Base-by-base conservation (phyloP, 768 basidiomycete genomes). In the Termitomyces sp. region DNA sequence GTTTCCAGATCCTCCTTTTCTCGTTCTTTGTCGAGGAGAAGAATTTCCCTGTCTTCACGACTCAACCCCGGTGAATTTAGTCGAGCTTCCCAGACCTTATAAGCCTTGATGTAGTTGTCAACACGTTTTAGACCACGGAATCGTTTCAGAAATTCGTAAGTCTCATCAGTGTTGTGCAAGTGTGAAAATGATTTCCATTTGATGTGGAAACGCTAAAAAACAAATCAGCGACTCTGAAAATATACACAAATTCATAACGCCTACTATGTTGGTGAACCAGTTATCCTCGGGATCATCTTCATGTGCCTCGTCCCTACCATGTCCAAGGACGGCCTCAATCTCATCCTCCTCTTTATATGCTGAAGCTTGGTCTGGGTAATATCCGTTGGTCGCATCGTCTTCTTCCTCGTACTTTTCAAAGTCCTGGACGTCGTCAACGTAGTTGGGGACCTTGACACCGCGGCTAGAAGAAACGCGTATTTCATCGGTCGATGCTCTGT, bases 181-280 rank as follows among this genome's bases (percentile, higher is more conserved):
- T 98, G 96, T 10, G 94, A 97, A 72, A 94, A 98, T 65, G 86
- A 87, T 73, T 98, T 98, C 97, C 97, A 99, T 73, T 99, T 99
- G 79, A 99, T 94, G 70, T 98, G 94, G 78, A 90, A 99, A 52
- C 94, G 94, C 94, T 97, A n/a, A 53, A 26, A 55, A 55, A 44
- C 1, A 52, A 18, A 20, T 52, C n/a, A 41, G 26, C 13, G 37
- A 41, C 16, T n/a, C 31, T 57, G 48, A 59, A 55, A 29, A 18
- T 12, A 36, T n/a, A 52, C 55, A 22, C 58, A 47, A 13, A 49
- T 42, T 34, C 24, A 55, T 34, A 60, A 45, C 29, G 71, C 81
- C 55, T 71, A 94, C 94, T 64, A 96, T 81, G 68, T 97, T 97
- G 63, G 87, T 86, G 59, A 86, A 88, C 81, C 92, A 96, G 48